Percentiles rank a stretch among this genome's conserved stretches.
These are phyloP conservation scores for Thielaviopsis populi DNA, from an alignment of 2,329 filamentous ascomycete species.

Conservation along the genomic window DNA sequence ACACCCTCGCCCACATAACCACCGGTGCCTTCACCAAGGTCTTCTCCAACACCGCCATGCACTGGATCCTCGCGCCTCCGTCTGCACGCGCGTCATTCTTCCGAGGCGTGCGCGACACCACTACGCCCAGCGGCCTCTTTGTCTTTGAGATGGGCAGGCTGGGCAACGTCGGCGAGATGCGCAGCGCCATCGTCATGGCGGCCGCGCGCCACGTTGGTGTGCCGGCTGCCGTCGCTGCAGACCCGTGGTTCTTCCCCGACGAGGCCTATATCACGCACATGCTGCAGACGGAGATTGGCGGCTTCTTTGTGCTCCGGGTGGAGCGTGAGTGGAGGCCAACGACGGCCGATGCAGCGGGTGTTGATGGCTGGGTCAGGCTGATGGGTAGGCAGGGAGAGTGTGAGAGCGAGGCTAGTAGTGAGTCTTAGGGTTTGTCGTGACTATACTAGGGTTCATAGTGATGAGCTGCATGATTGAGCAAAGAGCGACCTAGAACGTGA, in stretches of 20 bases:
- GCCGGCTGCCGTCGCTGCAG: slow-evolving; percentile 31
- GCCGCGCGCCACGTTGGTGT: slow-evolving; percentile 38
- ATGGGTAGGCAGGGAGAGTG: slow-evolving; percentile 40
- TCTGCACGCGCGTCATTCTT: slow-evolving; percentile 38
- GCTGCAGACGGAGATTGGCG: slow-evolving; percentile 30
- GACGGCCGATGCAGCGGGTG: slow-evolving; percentile 38
- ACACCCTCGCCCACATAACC: background rate
- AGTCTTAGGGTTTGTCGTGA: background rate
- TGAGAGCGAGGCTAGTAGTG: slow-evolving; percentile 5
- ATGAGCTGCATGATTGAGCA: too few species aligned
- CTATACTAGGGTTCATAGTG: background rate
- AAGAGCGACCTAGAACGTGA: too few species aligned
- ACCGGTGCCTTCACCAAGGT: slow-evolving; percentile 34
- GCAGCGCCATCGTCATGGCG: slow-evolving; percentile 39
- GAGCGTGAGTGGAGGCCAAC: slow-evolving; percentile 55
- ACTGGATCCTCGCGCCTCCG: slow-evolving; percentile 44
- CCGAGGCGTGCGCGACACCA: slow-evolving; percentile 32
- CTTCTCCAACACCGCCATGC: slow-evolving; percentile 52
- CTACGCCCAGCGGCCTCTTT: slow-evolving; percentile 42
- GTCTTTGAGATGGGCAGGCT: slow-evolving; percentile 59
- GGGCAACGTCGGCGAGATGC: slow-evolving; percentile 51
- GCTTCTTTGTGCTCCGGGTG: slow-evolving; percentile 34
- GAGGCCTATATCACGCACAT: slow-evolving; percentile 39
- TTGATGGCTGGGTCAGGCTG: slow-evolving; percentile 51
- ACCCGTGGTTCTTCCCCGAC: slow-evolving; percentile 61